Evolutionary conservation across 495 filamentous ascomycete species (phyloP), one percentile per base, ranked within the genome.

Genomic region (Penicillium flavigenum): DNA sequence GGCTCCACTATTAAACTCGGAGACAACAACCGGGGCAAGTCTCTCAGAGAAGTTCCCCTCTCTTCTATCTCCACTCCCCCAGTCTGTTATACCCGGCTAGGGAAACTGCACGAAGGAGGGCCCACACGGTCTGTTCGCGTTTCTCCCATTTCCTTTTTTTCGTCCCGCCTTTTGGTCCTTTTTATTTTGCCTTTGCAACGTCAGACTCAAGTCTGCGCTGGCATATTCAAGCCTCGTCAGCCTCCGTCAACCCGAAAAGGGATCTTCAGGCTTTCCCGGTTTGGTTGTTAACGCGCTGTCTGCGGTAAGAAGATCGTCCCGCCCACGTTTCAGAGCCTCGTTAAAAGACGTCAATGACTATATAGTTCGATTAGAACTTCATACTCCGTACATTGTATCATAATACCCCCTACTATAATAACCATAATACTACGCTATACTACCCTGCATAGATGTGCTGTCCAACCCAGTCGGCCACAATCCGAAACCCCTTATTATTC

Each of bases 1-100:
- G 58, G 58, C 59, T 64, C 51, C 62, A 64, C 55, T 29, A 54
- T 59, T 63, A 47, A 22, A 22, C 26, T 59, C 60, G 63, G 60
- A 65, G 57, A 60, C 54, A 48, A 56, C 45, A 60, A 47, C 59
- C 56, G 61, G 63, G 39, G 36, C 43, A 45, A 58, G 45, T 20
- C n/a, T 24, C 45, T 36, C 42, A 41, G 16, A 47, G 46, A 32
- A 9, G 24, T 41, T 39, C n/a, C 22, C 49, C 26, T 29, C 24
- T 16, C 31, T 38, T 38, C 34, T 39, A 27, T 29, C 38, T 44
- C 57, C 32, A 34, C 61, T 52, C 54, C 51, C 52, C 53, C 39
- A 22, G 43, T 42, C 58, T 27, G 38, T 58, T 54, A 49, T 58
- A 49, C 63, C 63, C 54, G 44, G 57, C 47, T 49, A 64, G 64